Evolutionary conservation across 2,329 filamentous ascomycete genomes (phyloP), one percentile per base, ranked within the genome.

Genomic region (Hypoxylon sp.): DNA sequence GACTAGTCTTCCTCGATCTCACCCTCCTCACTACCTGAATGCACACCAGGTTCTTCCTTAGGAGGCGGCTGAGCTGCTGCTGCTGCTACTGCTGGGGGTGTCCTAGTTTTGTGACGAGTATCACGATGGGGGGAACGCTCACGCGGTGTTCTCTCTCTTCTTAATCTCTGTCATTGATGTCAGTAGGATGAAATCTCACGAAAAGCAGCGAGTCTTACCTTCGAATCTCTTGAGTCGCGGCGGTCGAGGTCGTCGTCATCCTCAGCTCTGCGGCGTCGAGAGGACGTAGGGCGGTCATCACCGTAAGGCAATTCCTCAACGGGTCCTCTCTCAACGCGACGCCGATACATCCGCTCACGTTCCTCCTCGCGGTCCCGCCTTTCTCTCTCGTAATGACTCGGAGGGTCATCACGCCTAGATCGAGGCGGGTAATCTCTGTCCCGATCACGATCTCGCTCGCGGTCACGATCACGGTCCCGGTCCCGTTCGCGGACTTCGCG

Each of bases 21-120:
- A 58, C 96, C 96, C 81, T 99, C 96, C 82, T 99, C 96, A 77
- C 95, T 98, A 59, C 96, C 96, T 66, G 92, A 95, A 76, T 92
- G 91, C 62, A 94, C 85, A 62, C 85, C 88, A 53, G 85, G 84
- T 57, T 89, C 84, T 72, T 92, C 90, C 66, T 88, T 79, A 2
- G 77, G 63, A 54, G 77, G 74, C 30, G 73, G 77, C 51, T 72
- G 82, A 56, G 79, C 73, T 68, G 79, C 73, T 68, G 72, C 70
- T 20, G 20, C 20, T 20, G 20, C 20, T 68, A 79, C 73, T 68
- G 72, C 70, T 53, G 84, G 83, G 46, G 88, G 86, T 55, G 87
- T 87, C 80, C 85, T 90, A 79, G 85, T 86, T 78, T 85, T 87
- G 77, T 85, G 83, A 77, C 83, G 84, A 72, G 78, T 79, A 77